phyloP scores from a whole-genome alignment of 352 stramenopile genomes.

The Phytophthora chlamydospora region DNA sequence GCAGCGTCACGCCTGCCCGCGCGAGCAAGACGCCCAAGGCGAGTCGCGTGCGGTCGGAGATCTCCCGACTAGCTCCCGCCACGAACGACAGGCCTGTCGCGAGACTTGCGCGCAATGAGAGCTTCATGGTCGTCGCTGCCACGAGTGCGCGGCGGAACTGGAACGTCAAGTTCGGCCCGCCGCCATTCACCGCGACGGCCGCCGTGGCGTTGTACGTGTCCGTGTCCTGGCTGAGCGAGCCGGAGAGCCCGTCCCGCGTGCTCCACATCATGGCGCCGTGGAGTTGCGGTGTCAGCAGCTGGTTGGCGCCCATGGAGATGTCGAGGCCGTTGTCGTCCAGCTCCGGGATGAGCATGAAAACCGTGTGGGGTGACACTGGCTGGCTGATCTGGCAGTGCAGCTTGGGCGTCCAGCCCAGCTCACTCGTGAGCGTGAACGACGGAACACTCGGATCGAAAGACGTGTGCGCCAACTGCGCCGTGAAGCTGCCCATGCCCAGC shows the following conservation, averaged over 20 bases:
- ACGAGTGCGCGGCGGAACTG: conserved; percentile 51
- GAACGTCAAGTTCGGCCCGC: conserved; percentile 65
- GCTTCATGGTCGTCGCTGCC: conserved; percentile 49
- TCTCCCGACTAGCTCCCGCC: conserved; percentile 55
- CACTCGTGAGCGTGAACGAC: conserved; percentile 65
- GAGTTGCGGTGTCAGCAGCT: conserved; percentile 61
- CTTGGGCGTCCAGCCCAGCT: conserved; percentile 82
- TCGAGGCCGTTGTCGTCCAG: conserved; percentile 75
- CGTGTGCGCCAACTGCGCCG: conserved; percentile 64
- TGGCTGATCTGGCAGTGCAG: conserved; percentile 77
- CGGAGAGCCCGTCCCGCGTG: conserved; percentile 77
- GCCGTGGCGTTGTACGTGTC: conserved; percentile 44
- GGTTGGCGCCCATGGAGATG: conserved; percentile 74
- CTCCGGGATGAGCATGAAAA: conserved; percentile 78
- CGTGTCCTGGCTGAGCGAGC: conserved; percentile 60
- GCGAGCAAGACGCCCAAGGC: conserved; percentile 67
- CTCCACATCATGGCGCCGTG: conserved; percentile 85
- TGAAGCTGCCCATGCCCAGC: conserved; percentile 76
- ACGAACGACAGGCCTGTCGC: conserved; percentile 55
- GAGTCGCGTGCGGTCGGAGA: conserved; percentile 64
- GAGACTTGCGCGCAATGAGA: conserved; percentile 60
- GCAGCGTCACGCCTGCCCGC: conserved; percentile 62
- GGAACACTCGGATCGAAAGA: conserved; percentile 68
- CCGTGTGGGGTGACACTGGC: conserved; percentile 70
- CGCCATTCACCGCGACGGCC: conserved; percentile 50